These are phyloP conservation scores for Oryza rufipogon DNA, from an alignment of 176 grass and related monocot species.

Conservation along the genomic window DNA sequence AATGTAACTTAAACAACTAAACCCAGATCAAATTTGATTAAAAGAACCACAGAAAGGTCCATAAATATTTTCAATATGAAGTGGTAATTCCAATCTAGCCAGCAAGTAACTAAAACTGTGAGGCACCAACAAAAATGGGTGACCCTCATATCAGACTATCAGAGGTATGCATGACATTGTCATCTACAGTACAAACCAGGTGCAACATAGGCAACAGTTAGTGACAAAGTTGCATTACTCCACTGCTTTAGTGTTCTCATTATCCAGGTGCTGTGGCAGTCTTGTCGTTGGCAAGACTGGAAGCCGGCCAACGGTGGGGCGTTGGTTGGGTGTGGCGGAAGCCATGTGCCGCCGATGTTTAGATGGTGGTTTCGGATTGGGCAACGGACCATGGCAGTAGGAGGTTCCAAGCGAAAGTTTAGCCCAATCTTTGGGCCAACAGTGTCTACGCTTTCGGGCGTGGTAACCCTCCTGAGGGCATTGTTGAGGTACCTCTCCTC, in stretches of 20 bases:
- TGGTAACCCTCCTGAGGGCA: too few relatives aligned
- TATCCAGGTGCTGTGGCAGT: too few relatives aligned
- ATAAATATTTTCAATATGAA: not conserved
- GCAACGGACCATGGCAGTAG: too few relatives aligned
- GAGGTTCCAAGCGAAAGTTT: too few relatives aligned
- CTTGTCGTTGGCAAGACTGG: too few relatives aligned
- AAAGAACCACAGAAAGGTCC: not conserved
- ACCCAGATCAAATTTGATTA: not conserved
- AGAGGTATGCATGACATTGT: not conserved
- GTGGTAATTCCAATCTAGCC: not conserved
- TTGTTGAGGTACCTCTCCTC: too few relatives aligned
- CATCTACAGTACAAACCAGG: not conserved
- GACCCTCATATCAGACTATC: not conserved
- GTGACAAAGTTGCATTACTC: not conserved
- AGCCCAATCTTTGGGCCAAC: too few relatives aligned
- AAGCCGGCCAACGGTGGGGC: too few relatives aligned
- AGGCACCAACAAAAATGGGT: not conserved
- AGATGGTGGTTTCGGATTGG: too few relatives aligned
- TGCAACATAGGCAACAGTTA: not conserved
- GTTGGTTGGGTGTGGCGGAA: too few relatives aligned
- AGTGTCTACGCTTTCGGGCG: too few relatives aligned
- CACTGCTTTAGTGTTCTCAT: not conserved
- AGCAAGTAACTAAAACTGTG: slow-evolving; percentile 23
- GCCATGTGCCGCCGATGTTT: too few relatives aligned
- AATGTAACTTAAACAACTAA: slow-evolving; percentile 29